These are phyloP conservation scores for Cutaneotrichosporon cavernicola DNA, from an alignment of 1,284 basidiomycete species.

Conservation along the genomic window DNA sequence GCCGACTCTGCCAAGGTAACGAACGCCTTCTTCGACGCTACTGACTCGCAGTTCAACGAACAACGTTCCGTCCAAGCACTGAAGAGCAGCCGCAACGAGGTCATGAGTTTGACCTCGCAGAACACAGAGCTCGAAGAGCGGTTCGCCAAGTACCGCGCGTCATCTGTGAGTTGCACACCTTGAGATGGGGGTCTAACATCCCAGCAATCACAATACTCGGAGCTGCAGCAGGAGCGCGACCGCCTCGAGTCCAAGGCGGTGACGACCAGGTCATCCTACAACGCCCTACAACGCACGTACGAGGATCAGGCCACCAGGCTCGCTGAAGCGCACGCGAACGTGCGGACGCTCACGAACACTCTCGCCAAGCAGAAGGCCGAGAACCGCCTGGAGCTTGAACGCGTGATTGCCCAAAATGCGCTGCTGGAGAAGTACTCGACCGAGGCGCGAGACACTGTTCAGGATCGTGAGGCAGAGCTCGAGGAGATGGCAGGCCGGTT, in stretches of 20 bases:
- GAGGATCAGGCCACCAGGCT: constrained; percentile 45
- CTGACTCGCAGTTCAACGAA: constrained; percentile 44
- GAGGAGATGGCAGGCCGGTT: constrained; percentile 45
- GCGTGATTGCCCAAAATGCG: constrained; percentile 44
- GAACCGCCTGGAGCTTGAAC: constrained; percentile 38
- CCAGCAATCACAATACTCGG: constrained; percentile 44
- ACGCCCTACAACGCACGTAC: constrained; percentile 42
- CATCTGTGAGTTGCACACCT: constrained; percentile 31
- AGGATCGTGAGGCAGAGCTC: constrained; percentile 50
- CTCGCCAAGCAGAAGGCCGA: constrained; percentile 46
- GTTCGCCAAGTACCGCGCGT: constrained; percentile 44
- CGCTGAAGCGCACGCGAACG: constrained; percentile 44
- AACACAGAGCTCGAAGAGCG: constrained; percentile 43
- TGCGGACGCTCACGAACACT: constrained; percentile 46
- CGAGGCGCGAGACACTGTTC: constrained; percentile 43
- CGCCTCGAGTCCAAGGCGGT: constrained; percentile 35
- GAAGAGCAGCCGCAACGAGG: constrained; percentile 41
- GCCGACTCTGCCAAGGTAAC: constrained; percentile 46
- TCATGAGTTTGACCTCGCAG: constrained; percentile 39
- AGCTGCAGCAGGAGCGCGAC: constrained; percentile 42
- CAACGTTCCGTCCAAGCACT: constrained; percentile 40
- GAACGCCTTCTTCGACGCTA: background rate
- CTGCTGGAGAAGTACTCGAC: constrained; percentile 43
- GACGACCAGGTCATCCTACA: constrained; percentile 34
- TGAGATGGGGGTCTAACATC: background rate